Base-by-base conservation (phyloP, 495 filamentous ascomycete species). In the Aspergillus biplanus region DNA sequence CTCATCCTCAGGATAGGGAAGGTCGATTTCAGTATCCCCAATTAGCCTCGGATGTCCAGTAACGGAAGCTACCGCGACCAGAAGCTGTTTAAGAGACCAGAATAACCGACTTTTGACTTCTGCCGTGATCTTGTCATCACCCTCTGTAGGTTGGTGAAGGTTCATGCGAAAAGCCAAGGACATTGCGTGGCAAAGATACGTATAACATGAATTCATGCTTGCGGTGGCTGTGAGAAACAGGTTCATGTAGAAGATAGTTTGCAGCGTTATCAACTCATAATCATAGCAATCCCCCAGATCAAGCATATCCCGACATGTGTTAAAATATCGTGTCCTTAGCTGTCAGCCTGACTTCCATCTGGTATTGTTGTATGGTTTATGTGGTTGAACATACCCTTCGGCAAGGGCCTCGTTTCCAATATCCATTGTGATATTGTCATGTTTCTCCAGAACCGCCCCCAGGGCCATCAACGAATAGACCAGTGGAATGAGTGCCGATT, bases 211-310 rank as follows among this genome's bases (percentile, higher is more conserved):
- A 3, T 37, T 50, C 11, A 61, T 11, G 7, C 63, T 47, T 9
- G 42, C 52, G 1, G 63, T 60, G 46, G 52, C 55, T n/a, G 61
- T 18, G 6, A 60, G 50, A 33, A 60, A 56, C 1, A 65, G 42
- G 48, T 65, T 57, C 63, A 65, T 61, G 32, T 60, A 65, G 16
- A 65, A 56, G 32, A 65, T 65, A n/a, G 63, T 46, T 39, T 65
- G 63, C 8, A 65, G 52, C 4, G 50, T 60, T 8, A 60, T 44
- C 16, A 60, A 18, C 42, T 65, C 58, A 12, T 33, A 42, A 44
- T 65, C 58, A 12, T 33, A 42, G 44, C 63, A 65, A 21, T 52
- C 57, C 12, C 55, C 42, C 9, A 65, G 21, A 42, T 65, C 63
- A 7, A 59, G 52, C 16, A 60, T 11, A 32, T 50, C 27, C 6